phyloP scores from a whole-genome alignment of 768 basidiomycete species.

The Termitomyces sp. region DNA sequence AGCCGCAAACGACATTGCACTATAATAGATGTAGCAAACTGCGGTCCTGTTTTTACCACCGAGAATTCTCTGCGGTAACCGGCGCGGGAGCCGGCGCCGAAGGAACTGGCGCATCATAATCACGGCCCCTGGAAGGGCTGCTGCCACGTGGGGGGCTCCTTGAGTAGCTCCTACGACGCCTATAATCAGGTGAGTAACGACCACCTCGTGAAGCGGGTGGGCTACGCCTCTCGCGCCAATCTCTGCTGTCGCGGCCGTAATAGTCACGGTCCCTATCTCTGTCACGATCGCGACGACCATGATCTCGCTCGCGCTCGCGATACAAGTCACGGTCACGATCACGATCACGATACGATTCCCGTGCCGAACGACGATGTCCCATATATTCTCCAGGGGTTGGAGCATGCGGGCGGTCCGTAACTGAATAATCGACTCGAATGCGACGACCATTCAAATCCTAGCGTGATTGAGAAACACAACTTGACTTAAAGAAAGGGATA shows the following conservation, averaged over 20 bases:
- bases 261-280: constrained; percentile 53
- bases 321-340: constrained; percentile 38
- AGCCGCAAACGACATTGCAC: constrained; percentile 15
- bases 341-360: constrained; percentile 31
- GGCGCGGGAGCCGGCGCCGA: constrained; percentile 34
- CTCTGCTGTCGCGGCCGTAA: constrained; percentile 65
- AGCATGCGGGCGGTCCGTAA: constrained; percentile 89
- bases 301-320: constrained; percentile 51
- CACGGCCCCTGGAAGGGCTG: constrained; percentile 38
- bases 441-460: constrained; percentile 93
- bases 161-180: constrained; percentile 72
- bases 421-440: constrained; percentile 95
- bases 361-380: constrained; percentile 71
- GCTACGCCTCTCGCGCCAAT: constrained; percentile 81
- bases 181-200: constrained; percentile 74
- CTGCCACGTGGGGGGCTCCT: constrained; percentile 77
- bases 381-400: constrained; percentile 98
- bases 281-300: constrained; percentile 47
- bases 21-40: constrained; percentile 9
- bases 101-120: constrained; percentile 28
- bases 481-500: neutral
- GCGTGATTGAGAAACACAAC: neutral
- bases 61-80: constrained; percentile 29
- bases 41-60: constrained; percentile 50
- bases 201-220: constrained; percentile 58